A percentile compares a stretch with the other conserved stretches of the same genome.
phyloP scores from a whole-genome alignment of 306 rosid genomes.

The Calophaca sinica region DNA sequence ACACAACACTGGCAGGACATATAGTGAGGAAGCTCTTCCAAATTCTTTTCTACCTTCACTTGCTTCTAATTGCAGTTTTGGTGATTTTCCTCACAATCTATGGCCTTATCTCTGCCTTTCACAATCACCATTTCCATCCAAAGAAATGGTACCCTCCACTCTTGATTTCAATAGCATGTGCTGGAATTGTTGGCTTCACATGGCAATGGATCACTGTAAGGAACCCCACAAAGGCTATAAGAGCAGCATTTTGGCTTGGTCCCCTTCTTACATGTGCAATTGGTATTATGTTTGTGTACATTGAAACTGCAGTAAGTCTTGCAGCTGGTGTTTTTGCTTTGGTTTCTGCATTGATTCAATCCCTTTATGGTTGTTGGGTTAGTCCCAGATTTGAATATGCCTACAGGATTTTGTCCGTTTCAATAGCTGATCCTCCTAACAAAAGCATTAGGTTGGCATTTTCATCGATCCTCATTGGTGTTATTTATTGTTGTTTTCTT shows the following conservation, averaged over 20 bases:
- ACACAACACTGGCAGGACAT: conserved; percentile 36
- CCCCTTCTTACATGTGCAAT: conserved; percentile 58
- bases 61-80: conserved; percentile 49
- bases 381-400: conserved; percentile 60
- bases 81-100: conserved; percentile 46
- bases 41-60: conserved; percentile 55
- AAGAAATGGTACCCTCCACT: conserved; percentile 65
- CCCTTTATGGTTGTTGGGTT: conserved; percentile 71
- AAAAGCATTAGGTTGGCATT: conserved; percentile 38
- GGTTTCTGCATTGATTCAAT: conserved; percentile 52
- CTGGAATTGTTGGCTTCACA: conserved; percentile 56
- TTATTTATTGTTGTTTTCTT: conserved; percentile 56
- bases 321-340: conserved; percentile 54
- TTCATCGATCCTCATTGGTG: conserved; percentile 40
- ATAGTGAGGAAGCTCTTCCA: conserved; percentile 38
- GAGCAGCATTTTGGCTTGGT: conserved; percentile 61
- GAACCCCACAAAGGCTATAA: conserved; percentile 57
- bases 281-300: conserved; percentile 49
- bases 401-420: conserved; percentile 48
- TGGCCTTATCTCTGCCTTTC: conserved; percentile 47
- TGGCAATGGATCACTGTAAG: conserved; percentile 62
- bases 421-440: conserved; percentile 49
- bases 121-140: conserved; percentile 54
- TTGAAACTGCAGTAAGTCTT: conserved; percentile 54
- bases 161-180: conserved; percentile 48